phyloP scores from a whole-genome alignment of 257 asterid species.

The Nicotiana tabacum region DNA sequence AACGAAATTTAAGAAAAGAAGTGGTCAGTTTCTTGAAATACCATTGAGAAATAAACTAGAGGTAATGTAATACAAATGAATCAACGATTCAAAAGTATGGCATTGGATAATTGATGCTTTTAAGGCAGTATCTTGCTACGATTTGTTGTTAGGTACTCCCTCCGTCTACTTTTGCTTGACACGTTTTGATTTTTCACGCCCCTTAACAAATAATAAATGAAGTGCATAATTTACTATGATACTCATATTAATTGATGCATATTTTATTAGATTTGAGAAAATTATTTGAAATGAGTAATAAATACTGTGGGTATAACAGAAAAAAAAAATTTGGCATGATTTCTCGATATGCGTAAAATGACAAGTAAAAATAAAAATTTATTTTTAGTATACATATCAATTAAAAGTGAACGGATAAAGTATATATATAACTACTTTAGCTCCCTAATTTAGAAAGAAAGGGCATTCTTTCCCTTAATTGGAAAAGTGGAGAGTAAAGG shows the following conservation, averaged over 20 bases:
- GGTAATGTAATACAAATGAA: background rate
- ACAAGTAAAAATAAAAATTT: no score
- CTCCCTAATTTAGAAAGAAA: background rate
- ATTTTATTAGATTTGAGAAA: no score
- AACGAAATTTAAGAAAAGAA: background rate
- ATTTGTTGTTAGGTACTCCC: background rate
- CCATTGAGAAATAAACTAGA: background rate
- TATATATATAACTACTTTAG: background rate
- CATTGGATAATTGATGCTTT: background rate
- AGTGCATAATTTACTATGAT: no score
- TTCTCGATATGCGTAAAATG: background rate
- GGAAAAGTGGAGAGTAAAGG: background rate
- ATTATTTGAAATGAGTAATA: no score
- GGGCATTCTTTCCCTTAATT: background rate
- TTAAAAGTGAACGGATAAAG: no score
- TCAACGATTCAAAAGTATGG: background rate
- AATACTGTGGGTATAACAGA: no score
- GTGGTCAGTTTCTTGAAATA: background rate
- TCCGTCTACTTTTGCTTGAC: no score
- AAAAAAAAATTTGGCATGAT: no score
- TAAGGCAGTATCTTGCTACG: background rate
- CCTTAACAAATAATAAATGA: no score
- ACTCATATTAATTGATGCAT: no score
- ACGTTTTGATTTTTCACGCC: no score
- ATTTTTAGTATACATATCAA: no score